A percentile compares a stretch with the other conserved stretches of the same genome.
These are phyloP conservation scores for Mortierella claussenii DNA, from an alignment of 192 early-diverging fungal species.

Conservation along the genomic window DNA sequence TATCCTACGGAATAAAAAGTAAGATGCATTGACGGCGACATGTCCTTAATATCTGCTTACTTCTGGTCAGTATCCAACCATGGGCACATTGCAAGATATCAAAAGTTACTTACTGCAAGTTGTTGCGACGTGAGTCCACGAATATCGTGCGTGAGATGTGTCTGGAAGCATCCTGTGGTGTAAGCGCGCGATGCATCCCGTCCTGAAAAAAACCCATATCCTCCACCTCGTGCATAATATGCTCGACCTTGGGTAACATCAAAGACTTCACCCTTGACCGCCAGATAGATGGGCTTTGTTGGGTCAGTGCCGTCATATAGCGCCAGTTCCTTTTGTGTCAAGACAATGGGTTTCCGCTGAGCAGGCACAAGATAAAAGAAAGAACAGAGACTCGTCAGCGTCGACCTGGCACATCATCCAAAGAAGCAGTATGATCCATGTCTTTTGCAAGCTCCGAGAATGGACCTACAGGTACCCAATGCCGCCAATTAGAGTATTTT, in stretches of 20 bases:
- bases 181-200: constrained; percentile 94
- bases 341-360: constrained; percentile 65
- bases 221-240: constrained; percentile 81
- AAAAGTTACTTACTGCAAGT: constrained; percentile 83
- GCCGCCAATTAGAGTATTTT: constrained; percentile 76
- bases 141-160: constrained; percentile 93
- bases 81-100: no score
- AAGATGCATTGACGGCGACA: no score
- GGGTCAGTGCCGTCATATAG: constrained; percentile 88
- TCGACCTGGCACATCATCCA: no score
- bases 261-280: constrained; percentile 93
- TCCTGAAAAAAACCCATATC: constrained; percentile 92
- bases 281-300: constrained; percentile 86
- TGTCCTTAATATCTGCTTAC: no score
- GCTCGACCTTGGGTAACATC: constrained; percentile 83
- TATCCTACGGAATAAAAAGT: constrained; percentile 53
- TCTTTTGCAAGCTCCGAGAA: no score
- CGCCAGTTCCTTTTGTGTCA: constrained; percentile 82
- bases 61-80: no score
- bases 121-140: constrained; percentile 82
- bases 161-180: constrained; percentile 94
- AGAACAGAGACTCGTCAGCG: no score
- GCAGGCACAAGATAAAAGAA: background rate
- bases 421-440: no score
- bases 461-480: constrained; percentile 75